Base-by-base conservation (phyloP, 495 filamentous ascomycete genomes). In the Penicillium canariense region DNA sequence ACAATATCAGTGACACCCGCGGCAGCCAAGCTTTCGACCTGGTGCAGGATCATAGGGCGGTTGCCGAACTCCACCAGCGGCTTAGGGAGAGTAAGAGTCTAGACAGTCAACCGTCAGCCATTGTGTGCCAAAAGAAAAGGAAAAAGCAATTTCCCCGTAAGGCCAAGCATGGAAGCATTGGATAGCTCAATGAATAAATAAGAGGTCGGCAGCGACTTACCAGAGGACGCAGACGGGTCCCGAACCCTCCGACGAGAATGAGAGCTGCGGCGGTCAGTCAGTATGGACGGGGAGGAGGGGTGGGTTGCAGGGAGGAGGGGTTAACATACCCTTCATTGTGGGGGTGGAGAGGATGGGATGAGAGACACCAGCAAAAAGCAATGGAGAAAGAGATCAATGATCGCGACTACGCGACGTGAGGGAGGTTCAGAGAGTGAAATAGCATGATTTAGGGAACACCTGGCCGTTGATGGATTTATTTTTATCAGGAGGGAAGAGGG, bases 181-280 rank as follows among this genome's bases (percentile, higher is more conserved):
- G 27, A 35, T 38, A 5, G 25, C 36, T 55, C 55, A 59, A 62
- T 61, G 48, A 20, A 34, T 18, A 32, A 48, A 46, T 40, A 18
- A 10, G 15, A 25, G 60, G 51, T 65, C 48, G 30, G 54, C 48
- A 62, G 55, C 58, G 28, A 84, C 90, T 75, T 89, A 97, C 92
- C 77, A 98, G 82, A 75, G 94, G 94, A 70, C 94, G 89, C 61
- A 98, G 86, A 75, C 94, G 93, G 74, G 94, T 98, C 70, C 94
- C 94, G 77, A 97, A 98, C 69, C 94, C 94, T 79, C 94, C 94
- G 74, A 98, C 94, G 68, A 98, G 93, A 87, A 98, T 97, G 68
- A 98, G 85, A 74, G 94, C 94, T 98, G 72, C 62, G 55, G 28
- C 46, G 38, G 56, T 50, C 35, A 40, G 54, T 61, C 26, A 64